A percentile compares a stretch with the other conserved stretches of the same genome.
These are phyloP conservation scores for Musa troglodytarum DNA, from an alignment of 176 grass and related monocot genomes.

Conservation along the genomic window DNA sequence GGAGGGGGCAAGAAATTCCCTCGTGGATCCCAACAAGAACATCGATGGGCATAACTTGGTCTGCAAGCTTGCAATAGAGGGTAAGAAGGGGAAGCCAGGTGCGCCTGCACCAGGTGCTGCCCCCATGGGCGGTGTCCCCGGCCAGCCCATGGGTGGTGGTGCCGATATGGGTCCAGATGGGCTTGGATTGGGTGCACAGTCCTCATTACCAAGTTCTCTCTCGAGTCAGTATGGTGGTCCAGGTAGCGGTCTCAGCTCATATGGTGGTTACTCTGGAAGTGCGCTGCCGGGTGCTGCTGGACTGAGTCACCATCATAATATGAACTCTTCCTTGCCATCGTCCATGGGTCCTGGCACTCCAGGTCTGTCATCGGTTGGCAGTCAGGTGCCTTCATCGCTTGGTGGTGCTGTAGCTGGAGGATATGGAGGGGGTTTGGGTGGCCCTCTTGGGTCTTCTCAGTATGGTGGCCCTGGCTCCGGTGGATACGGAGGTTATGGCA, in stretches of 20 bases:
- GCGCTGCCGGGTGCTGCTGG: conserved; percentile 30
- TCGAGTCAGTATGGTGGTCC: conserved; percentile 53
- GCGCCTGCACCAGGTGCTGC: conserved; percentile 26
- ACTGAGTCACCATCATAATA: not conserved
- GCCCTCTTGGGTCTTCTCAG: conserved; percentile 17
- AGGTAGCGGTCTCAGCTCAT: conserved; percentile 15
- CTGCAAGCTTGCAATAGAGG: conserved; percentile 91
- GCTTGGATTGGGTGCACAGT: conserved; percentile 30
- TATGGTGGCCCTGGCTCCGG: conserved; percentile 36
- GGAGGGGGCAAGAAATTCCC: conserved; percentile 60
- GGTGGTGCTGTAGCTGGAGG: conserved; percentile 28
- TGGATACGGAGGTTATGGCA: conserved; percentile 52
- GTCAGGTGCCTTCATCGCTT: conserved; percentile 19
- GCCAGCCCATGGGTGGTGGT: conserved; percentile 41
- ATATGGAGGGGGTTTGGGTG: conserved; percentile 52
- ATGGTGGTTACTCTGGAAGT: conserved; percentile 26
- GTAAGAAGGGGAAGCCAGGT: conserved; percentile 84
- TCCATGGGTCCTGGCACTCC: conserved; percentile 41
- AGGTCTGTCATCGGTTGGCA: conserved; percentile 33
- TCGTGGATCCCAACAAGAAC: conserved; percentile 66
- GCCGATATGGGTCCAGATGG: conserved; percentile 39
- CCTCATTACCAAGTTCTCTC: conserved; percentile 18
- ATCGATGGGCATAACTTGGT: conserved; percentile 79
- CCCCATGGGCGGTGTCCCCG: conserved; percentile 12
- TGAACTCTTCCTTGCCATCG: conserved; percentile 38